Base-by-base conservation (phyloP, 2,329 filamentous ascomycete species). In the Fulvia fulva region DNA sequence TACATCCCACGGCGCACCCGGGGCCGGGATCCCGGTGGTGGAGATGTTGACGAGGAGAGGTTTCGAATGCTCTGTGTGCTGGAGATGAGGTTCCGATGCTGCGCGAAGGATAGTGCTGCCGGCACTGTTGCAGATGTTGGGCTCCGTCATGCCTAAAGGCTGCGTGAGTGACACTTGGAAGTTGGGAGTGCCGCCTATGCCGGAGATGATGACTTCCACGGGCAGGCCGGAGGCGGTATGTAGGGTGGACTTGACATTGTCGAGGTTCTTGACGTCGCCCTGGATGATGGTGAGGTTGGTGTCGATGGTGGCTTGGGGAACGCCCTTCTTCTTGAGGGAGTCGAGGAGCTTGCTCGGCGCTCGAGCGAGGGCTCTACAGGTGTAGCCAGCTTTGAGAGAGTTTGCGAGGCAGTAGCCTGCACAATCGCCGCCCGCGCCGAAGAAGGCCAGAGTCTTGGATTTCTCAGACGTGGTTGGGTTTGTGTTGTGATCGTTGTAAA, bases 391-490 rank as follows among this genome's bases (percentile, higher is more conserved):
- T 26, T 73, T 58, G n/a, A 65, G 58, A 32, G 58, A 53, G 25
- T 70, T 70, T 21, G 75, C 74, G 21, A 83, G 77, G 43, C 75
- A 74, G 25, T 74, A 67, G 45, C 76, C 72, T 50, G 76, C 74
- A 62, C 76, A 77, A 49, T 80, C 81, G 53, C 78, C 79, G 22
- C 80, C 82, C 26, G 80, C 79, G 53, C 81, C 81, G 61, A 83
- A 76, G 70, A 83, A 81, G 51, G 79, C 78, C 57, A 81, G 66
- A 41, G 74, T 77, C 51, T 62, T 50, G 26, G 46, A 16, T 32
- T 30, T 8, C 7, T 50, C 7, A 21, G 44, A 47, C 44, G 23
- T 47, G 4, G 6, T 47, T 30, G 28, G n/a, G n/a, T n/a, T n/a
- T n/a, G n/a, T n/a, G n/a, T n/a, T n/a, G n/a, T n/a, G n/a, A n/a